These are phyloP conservation scores for Triticum aestivum DNA, from an alignment of 176 grass and related monocot genomes.

Conservation along the genomic window IWGSC_CS_RefSeq_v2.1 NC_057812.1:233767914-233768413, in stretches of 20 bases:
- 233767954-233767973: no score
- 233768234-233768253: no score
- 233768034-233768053: no score
- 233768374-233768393: not conserved
- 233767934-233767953: no score
- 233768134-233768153: not conserved
- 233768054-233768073: no score
- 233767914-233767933: no score
- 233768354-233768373: not conserved
- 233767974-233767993: no score
- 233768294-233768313: not conserved
- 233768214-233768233: not conserved
- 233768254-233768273: not conserved
- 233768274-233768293: constrained; percentile 31
- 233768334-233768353: not conserved
- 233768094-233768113: no score
- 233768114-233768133: not conserved
- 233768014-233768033: no score
- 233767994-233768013: no score
- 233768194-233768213: not conserved
- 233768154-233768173: not conserved
- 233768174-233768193: not conserved
- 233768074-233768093: no score
- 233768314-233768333: not conserved
- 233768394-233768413: not conserved